phyloP scores from a whole-genome alignment of 495 filamentous ascomycete species.

The Hypoxylon fragiforme region DNA sequence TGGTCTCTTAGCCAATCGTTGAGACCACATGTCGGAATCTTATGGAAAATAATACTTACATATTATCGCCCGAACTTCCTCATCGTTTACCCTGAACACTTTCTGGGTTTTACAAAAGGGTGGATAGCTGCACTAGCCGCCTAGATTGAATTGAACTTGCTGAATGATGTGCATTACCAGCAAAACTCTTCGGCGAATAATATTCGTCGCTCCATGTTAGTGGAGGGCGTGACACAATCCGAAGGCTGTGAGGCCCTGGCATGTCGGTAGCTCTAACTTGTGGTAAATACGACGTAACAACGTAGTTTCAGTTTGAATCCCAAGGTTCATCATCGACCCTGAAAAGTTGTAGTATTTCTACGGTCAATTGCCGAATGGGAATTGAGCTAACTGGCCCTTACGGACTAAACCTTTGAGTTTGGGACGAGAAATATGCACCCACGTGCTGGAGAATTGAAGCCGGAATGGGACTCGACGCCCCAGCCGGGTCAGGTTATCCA shows the following conservation, averaged over 20 bases:
- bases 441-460: conserved; percentile 31
- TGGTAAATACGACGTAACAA: neutral
- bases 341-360: conserved; percentile 18
- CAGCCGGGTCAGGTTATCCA: conserved; percentile 5
- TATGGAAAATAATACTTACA: conserved; percentile 12
- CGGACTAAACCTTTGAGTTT: conserved; percentile 3
- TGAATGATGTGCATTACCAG: neutral
- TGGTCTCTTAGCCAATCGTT: conserved; percentile 34
- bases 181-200: neutral
- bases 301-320: conserved; percentile 4
- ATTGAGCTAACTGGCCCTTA: no score
- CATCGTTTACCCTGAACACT: conserved; percentile 9
- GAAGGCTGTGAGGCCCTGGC: neutral
- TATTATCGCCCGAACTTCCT: conserved; percentile 1
- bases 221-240: neutral
- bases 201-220: neutral
- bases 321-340: conserved; percentile 14
- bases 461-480: conserved; percentile 25
- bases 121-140: conserved; percentile 6
- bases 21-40: conserved; percentile 31
- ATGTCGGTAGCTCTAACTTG: neutral
- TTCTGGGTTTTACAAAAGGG: conserved; percentile 5
- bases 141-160: neutral
- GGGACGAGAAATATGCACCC: conserved; percentile 7
- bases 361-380: no score